Evolutionary conservation across 1,284 basidiomycete genomes (phyloP), one percentile per base, ranked within the genome.

Genomic region (Schizopora paradoxa): DNA sequence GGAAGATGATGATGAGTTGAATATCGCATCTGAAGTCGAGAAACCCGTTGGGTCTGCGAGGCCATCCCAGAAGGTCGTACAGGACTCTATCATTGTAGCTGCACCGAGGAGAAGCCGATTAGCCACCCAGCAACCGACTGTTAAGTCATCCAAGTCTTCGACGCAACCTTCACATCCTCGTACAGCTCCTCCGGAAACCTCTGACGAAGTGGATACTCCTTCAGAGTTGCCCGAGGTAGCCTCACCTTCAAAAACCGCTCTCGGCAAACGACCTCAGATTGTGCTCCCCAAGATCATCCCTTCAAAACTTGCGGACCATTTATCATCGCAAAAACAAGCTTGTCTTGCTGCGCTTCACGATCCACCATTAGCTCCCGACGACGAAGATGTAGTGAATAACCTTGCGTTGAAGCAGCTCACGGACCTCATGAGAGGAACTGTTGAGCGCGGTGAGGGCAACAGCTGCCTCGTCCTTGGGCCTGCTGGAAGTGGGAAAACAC

Each of bases 401-500:
- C 54, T 67, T 16, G 76, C 81, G 0, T 63, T 65, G 16, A 56
- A 74, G 29, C 77, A 85, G 39, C 61, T 95, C 4, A 58, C 66
- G 0, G 73, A 76, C 38, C 64, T 95, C 19, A 65, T 94, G 4
- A 62, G 66, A 18, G 91, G 90, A 2, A 90, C 88, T 1, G 73
- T 86, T 2, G 66, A 69, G 22, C 77, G 90, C 26, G 86, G 85
- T 2, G 91, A 95, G 67, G 91, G 91, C 3, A 95, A 95, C 55
- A 92, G 90, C 50, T 93, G 90, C 56, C 70, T 95, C 45, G 60
- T 95, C 4, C 72, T 91, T 28, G 91, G 91, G 5, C 83, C 90
- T 2, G 72, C 82, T 47, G 88, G 88, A 10, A 86, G 82, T 53
- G 91, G 91, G 16, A 94, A 95, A 67, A 83, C 86, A 1, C 72